Percentiles rank a stretch among this genome's conserved stretches.
Conservation (phyloP, 495 filamentous ascomycete genomes). For the Penicillium parvum region DNA sequence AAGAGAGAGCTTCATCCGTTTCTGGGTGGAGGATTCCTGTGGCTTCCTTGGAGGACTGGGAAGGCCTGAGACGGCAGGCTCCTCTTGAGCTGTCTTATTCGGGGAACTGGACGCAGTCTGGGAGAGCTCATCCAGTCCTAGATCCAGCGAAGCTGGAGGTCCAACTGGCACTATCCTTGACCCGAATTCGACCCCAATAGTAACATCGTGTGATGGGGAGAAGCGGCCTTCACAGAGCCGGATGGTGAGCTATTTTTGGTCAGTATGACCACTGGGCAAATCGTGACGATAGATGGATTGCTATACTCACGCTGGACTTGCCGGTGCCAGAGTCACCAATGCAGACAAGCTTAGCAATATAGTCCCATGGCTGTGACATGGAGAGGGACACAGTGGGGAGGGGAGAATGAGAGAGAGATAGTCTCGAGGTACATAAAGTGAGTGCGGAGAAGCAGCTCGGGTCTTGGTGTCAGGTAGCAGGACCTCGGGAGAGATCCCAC, state of each 20-base stretch:
- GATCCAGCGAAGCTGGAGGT: slow-evolving; percentile 55
- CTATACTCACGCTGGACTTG: slow-evolving; percentile 68
- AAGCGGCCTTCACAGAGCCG: slow-evolving; percentile 97
- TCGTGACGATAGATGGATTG: not conserved
- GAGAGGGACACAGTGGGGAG: too few relatives aligned
- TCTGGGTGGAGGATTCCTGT: slow-evolving; percentile 45
- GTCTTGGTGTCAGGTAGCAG: too few relatives aligned
- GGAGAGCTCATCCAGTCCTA: slow-evolving; percentile 29
- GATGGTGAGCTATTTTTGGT: slow-evolving; percentile 65
- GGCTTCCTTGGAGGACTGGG: slow-evolving; percentile 36
- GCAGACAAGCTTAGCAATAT: slow-evolving; percentile 96
- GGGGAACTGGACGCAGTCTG: slow-evolving; percentile 5
- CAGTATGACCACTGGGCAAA: slow-evolving; percentile 1
- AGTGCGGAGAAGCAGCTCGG: too few relatives aligned
- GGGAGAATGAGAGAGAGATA: too few relatives aligned
- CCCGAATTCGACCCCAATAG: slow-evolving; percentile 96
- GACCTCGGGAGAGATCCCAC: too few relatives aligned
- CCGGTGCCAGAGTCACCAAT: slow-evolving; percentile 93
- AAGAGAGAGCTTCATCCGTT: slow-evolving; percentile 75
- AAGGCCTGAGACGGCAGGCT: slow-evolving; percentile 26
- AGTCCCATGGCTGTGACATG: slow-evolving; percentile 86
- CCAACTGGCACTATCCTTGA: slow-evolving; percentile 90
- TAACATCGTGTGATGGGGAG: slow-evolving; percentile 88
- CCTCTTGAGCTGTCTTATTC: slow-evolving; percentile 10
- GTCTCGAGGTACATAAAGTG: too few relatives aligned